Evolutionary conservation across 768 basidiomycete species (phyloP).

Genomic region (Rubroboletus satanas): DNA sequence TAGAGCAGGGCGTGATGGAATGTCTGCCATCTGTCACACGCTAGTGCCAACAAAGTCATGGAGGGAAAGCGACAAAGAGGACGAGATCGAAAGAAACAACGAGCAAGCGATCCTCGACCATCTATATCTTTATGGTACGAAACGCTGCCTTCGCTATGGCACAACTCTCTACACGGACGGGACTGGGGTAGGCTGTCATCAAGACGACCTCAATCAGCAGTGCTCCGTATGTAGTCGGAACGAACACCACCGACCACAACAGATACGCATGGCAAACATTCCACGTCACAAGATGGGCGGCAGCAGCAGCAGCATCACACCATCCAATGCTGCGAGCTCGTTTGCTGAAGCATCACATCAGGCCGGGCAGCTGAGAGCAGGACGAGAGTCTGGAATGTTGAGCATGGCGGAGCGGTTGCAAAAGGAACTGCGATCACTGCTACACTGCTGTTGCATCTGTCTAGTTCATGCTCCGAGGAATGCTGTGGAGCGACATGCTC

Average conservation of each 20-base stretch:
- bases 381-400: not conserved
- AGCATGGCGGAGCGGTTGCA: not conserved
- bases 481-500: fast-evolving
- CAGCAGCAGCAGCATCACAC: no score
- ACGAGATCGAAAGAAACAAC: not conserved
- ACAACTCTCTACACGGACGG: not conserved
- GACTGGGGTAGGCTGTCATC: not conserved
- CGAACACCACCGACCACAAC: not conserved
- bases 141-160: conserved; percentile 6
- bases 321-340: not conserved
- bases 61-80: not conserved
- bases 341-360: not conserved
- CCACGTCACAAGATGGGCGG: not conserved
- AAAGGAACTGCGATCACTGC: not conserved
- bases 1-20: conserved; percentile 16
- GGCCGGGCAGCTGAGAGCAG: not conserved
- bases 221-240: not conserved
- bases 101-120: not conserved
- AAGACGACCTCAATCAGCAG: not conserved
- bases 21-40: not conserved
- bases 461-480: not conserved
- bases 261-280: not conserved
- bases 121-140: not conserved
- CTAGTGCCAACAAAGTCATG: not conserved
- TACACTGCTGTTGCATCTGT: not conserved